Evolutionary conservation across 208 protist species (phyloP), one percentile per base, ranked within the genome.

Genomic region (Kentomonas sorsogonicus): DNA sequence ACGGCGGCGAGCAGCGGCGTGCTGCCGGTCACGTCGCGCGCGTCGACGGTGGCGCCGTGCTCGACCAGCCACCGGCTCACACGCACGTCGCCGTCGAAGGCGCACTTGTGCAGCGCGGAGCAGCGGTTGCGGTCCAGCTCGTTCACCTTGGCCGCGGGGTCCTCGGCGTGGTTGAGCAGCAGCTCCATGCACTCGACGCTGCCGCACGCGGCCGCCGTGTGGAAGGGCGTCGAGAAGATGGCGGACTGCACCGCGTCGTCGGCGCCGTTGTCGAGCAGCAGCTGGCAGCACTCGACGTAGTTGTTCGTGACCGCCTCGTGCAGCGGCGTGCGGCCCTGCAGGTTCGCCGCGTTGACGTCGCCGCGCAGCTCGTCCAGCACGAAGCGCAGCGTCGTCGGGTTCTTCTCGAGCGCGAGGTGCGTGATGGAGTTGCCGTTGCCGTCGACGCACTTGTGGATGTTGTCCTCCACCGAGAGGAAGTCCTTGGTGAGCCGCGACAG

Each of bases 141-240:
- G 65, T 93, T 93, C 50, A 93, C 84, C 60, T 91, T 90, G 11
- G 44, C 67, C 5, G 53, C 40, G 11, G 84, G 75, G 13, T 89
- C 63, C 22, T 77, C 71, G 55, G 77, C 90, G 66, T 80, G 70
- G 18, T 71, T 73, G 30, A 93, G 64, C 13, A 96, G 75, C 41
- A 86, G 63, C 51, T 96, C 84, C 80, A 96, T 88, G 65, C 81
- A 91, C 53, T 93, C 86, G 45, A 93, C 84, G 58, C 84, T 92
- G 20, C 86, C 86, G 64, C 86, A 93, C 18, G 86, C 81, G 4
- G 89, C 89, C 1, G 89, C 89, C 16, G 86, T 93, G 67, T 93
- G 86, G 64, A 96, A 93, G 16, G 89, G 84, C 3, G 89, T 96
- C 23, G 86, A 95, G 62, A 91, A 73, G 10, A 86, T 93, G 48